These are phyloP conservation scores for Solanum okadae DNA, from an alignment of 257 asterid species.

Conservation along the genomic window DNA sequence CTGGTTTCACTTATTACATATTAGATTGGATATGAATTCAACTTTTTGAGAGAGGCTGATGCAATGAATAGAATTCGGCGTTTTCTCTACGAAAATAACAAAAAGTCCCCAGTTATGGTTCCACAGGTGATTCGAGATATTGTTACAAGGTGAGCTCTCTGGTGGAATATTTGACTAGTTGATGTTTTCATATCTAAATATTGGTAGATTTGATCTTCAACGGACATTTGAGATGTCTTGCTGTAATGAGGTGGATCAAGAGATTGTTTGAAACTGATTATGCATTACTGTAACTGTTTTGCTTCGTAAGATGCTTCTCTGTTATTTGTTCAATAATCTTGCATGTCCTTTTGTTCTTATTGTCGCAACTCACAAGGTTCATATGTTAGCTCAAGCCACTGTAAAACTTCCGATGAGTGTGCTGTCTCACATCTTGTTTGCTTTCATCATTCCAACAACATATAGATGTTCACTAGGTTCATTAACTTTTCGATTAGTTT, in stretches of 20 bases:
- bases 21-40: constrained; percentile 87
- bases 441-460: neutral
- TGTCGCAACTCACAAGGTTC: neutral
- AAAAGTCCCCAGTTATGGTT: constrained; percentile 69
- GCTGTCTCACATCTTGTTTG: neutral
- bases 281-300: neutral
- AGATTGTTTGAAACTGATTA: neutral
- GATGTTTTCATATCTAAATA: neutral
- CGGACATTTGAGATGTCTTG: neutral
- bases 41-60: constrained; percentile 86
- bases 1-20: constrained; percentile 8
- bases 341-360: neutral
- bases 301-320: neutral
- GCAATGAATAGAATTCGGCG: constrained; percentile 80
- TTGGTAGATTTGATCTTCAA: neutral
- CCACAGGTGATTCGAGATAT: constrained; percentile 56
- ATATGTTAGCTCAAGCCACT: neutral
- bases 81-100: constrained; percentile 62
- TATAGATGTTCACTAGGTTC: neutral
- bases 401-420: neutral
- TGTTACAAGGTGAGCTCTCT: constrained; percentile 51
- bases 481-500: neutral
- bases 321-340: neutral
- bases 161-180: neutral
- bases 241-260: neutral